Evolutionary conservation across 306 rosid genomes (phyloP).

Genomic region (Mimosa bimucronata): DNA sequence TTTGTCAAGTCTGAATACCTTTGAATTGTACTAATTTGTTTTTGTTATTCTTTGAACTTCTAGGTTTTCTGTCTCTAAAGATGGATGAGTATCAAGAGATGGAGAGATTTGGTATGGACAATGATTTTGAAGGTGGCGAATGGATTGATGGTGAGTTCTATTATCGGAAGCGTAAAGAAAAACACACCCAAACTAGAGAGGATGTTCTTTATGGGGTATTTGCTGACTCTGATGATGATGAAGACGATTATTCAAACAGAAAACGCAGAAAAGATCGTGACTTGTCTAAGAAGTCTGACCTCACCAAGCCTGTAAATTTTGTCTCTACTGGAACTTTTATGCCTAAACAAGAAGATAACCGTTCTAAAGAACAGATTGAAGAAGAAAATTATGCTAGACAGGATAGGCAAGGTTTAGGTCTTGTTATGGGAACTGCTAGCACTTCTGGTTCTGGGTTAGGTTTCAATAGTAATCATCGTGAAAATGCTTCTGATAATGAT

Average conservation of each 20-base stretch:
- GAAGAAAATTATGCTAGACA: conserved; percentile 31
- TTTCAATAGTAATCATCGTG: conserved; percentile 36
- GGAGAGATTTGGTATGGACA: conserved; percentile 81
- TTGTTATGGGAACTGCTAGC: conserved; percentile 57
- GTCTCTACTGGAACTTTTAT: conserved; percentile 73
- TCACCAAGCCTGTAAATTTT: conserved; percentile 80
- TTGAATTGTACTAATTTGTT: not conserved
- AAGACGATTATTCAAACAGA: conserved; percentile 47
- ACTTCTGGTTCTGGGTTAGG: conserved; percentile 60
- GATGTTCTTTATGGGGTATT: conserved; percentile 76
- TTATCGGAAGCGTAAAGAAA: conserved; percentile 66
- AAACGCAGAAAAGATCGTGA: conserved; percentile 63
- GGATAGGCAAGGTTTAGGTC: conserved; percentile 56
- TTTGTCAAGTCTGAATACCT: not conserved
- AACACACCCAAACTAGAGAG: conserved; percentile 73
- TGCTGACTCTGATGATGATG: conserved; percentile 55
- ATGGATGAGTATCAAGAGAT: conserved; percentile 92
- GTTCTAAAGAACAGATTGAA: conserved; percentile 45
- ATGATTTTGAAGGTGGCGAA: conserved; percentile 76
- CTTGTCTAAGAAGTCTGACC: conserved; percentile 52
- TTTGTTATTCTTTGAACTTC: not conserved
- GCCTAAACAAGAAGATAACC: conserved; percentile 68
- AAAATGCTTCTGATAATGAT: conserved; percentile 37
- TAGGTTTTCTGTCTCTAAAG: conserved; percentile 15
- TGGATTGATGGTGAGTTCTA: conserved; percentile 80